Conservation (phyloP, 129 eudicot genomes). For the Solidago caesia region DNA sequence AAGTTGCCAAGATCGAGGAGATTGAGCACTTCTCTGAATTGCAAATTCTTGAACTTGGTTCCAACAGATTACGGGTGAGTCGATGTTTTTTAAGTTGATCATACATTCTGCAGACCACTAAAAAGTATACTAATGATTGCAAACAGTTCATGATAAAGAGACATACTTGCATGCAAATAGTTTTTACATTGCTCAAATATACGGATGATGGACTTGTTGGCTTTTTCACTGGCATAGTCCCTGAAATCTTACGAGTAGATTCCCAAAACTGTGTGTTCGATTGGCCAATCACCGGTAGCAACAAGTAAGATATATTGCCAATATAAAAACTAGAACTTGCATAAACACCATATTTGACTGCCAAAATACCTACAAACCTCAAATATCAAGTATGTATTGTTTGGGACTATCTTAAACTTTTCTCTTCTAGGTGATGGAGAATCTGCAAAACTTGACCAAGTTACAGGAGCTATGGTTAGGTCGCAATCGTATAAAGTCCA, state of each 20-base stretch:
- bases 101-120: background rate
- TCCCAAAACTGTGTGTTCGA: too few species aligned
- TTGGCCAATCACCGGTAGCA: too few species aligned
- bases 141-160: background rate
- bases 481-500: constrained; percentile 75
- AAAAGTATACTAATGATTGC: background rate
- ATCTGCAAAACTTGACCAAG: constrained; percentile 56
- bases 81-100: background rate
- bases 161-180: constrained; percentile 1
- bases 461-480: constrained; percentile 97
- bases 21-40: constrained; percentile 80
- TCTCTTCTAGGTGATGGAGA: constrained; percentile 75
- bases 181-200: background rate
- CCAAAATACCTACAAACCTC: background rate
- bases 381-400: background rate
- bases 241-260: background rate
- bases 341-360: background rate
- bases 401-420: constrained; percentile 9
- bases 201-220: background rate
- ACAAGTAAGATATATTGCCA: too few species aligned
- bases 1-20: constrained; percentile 87
- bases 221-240: background rate
- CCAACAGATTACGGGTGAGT: constrained; percentile 84
- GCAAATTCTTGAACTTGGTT: constrained; percentile 96
- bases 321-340: background rate